phyloP scores from a whole-genome alignment of 2,329 filamentous ascomycete species.

The Dendrostoma leiphaemia region DNA sequence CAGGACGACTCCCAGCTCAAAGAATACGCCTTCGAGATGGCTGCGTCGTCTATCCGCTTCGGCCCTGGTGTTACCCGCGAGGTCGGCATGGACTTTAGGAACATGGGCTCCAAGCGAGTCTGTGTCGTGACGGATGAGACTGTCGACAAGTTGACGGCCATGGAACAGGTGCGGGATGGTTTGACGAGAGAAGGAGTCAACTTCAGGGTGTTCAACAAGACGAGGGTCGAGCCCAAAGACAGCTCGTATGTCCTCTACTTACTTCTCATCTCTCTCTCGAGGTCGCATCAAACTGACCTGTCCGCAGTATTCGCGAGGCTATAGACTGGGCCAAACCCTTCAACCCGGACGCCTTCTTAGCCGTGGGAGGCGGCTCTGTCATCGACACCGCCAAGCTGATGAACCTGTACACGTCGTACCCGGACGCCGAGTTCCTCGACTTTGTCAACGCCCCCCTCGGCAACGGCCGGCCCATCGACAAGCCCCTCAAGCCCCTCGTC shows the following conservation, averaged over 20 bases:
- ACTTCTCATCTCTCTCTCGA: constrained; percentile 3
- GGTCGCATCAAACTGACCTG: background rate
- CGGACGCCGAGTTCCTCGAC: constrained; percentile 91
- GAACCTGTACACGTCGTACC: constrained; percentile 92
- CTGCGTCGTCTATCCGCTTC: constrained; percentile 89
- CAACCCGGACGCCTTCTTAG: constrained; percentile 83
- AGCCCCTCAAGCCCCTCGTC: constrained; percentile 70
- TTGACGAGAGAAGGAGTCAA: constrained; percentile 74
- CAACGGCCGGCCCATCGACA: constrained; percentile 73
- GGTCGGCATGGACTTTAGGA: constrained; percentile 96
- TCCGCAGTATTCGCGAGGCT: constrained; percentile 53
- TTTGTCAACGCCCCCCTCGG: constrained; percentile 96
- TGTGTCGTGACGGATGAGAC: constrained; percentile 88
- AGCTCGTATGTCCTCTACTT: constrained; percentile 62
- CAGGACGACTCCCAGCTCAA: constrained; percentile 71
- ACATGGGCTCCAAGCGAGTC: constrained; percentile 82
- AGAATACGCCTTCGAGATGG: constrained; percentile 99
- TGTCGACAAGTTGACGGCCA: constrained; percentile 79
- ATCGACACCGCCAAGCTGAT: constrained; percentile 99
- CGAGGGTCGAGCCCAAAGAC: constrained; percentile 90
- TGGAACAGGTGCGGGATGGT: constrained; percentile 84
- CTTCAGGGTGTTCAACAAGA: constrained; percentile 78
- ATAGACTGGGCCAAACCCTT: constrained; percentile 83
- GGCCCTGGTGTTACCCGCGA: constrained; percentile 91
- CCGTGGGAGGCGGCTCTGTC: constrained; percentile 88